Base-by-base conservation (phyloP, 805 yeast species). In the Jamesozyma hellenica region DNA sequence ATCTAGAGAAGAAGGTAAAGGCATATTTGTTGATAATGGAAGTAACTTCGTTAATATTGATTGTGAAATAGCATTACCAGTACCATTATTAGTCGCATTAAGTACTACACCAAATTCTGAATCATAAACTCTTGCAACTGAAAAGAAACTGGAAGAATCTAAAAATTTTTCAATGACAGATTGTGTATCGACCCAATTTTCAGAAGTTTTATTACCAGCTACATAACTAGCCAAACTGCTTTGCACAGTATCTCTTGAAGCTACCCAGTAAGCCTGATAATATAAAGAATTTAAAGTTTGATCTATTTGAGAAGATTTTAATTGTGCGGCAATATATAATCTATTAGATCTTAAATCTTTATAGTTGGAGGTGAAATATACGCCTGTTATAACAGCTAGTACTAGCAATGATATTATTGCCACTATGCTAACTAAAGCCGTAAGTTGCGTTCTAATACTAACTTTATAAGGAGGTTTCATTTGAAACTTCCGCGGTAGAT, bases 231-330 rank as follows among this genome's bases (percentile, higher is more conserved):
- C 67, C 35, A 86, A 62, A 0, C 92, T 77, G 12, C 60, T 50
- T 45, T 77, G 79, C 8, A 87, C 55, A 1, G 78, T 58, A 42
- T 77, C 82, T 48, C 79, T 70, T 3, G 75, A 66, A 1, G 84
- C 64, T 9, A 86, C 63, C 66, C 82, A 77, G 41, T 71, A 70
- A 2, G 79, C 71, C 58, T 85, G 94, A 53, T 79, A 82, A 55
- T 76, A 79, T 21, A 75, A 64, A 44, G 68, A 71, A 42, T 72
- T 72, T 42, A 83, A 63, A 31, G 75, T 72, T 60, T 85, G 95
- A 40, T 70, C 71, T 16, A 86, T 66, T 58, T 87, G 95, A 0
- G 88, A 73, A 0, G 90, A 76, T 58, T 85, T 86, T 41, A 87
- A 65, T 56, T 82, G 82, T 2, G 95, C 82, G 16, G 86, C 82